Evolutionary conservation across 306 rosid species (phyloP).

Genomic region (Ammopiptanthus mongolicus): DNA sequence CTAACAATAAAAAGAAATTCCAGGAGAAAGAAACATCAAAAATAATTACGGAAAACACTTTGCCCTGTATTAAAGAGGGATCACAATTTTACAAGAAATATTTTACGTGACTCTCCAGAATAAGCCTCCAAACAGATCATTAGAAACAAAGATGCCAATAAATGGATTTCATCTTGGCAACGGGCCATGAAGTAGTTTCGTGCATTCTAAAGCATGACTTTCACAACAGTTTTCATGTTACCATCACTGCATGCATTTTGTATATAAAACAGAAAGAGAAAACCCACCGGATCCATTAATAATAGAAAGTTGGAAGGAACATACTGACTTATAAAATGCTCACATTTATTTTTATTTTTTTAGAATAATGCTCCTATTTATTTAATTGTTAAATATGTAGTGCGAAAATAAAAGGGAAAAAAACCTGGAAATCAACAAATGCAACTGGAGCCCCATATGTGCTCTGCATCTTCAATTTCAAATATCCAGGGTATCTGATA

Average conservation of each 20-base stretch:
- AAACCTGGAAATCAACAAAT: constrained; percentile 94
- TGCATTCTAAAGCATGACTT: neutral
- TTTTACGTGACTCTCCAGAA: neutral
- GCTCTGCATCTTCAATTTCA: constrained; percentile 91
- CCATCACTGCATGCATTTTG: neutral
- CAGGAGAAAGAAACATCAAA: neutral
- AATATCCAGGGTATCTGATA: constrained; percentile 77
- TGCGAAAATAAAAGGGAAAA: constrained; percentile 3
- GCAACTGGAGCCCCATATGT: constrained; percentile 95
- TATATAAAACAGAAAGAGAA: neutral
- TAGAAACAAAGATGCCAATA: neutral
- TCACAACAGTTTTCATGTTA: neutral
- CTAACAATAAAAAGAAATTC: neutral
- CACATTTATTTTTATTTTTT: neutral
- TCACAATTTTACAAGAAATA: neutral
- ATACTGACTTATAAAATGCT: neutral
- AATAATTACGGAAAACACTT: neutral
- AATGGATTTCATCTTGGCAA: neutral
- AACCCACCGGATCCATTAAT: neutral
- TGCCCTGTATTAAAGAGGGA: neutral
- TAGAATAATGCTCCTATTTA: neutral
- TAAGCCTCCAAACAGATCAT: neutral
- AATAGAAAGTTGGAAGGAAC: constrained; percentile 1
- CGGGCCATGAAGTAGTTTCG: neutral
- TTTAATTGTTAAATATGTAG: neutral